A percentile compares a stretch with the other conserved stretches of the same genome.
phyloP scores from a whole-genome alignment of 495 filamentous ascomycete species.

The Penicillium coprophilum region DNA sequence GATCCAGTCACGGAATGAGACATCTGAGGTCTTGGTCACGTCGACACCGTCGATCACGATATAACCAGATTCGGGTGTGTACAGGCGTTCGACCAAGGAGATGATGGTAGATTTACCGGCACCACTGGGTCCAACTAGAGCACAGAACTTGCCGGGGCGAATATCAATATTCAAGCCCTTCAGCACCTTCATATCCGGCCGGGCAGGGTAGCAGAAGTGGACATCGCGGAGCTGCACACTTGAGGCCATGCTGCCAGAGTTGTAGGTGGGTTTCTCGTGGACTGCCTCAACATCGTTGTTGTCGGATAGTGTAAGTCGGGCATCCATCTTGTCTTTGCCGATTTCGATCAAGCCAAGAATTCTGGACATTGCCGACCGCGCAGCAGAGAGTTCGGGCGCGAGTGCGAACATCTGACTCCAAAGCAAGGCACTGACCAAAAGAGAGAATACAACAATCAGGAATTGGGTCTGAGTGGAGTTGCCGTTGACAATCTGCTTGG shows the following conservation, averaged over 20 bases:
- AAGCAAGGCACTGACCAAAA: constrained; percentile 55
- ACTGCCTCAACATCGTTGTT: constrained; percentile 20
- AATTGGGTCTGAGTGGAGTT: constrained; percentile 57
- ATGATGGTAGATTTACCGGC: constrained; percentile 61
- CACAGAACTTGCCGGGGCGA: constrained; percentile 53
- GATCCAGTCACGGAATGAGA: constrained; percentile 48
- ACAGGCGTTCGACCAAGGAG: constrained; percentile 57
- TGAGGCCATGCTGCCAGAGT: constrained; percentile 32
- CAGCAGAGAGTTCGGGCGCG: constrained; percentile 57
- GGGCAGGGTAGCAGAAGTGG: constrained; percentile 58
- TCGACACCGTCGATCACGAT: constrained; percentile 44
- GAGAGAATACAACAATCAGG: constrained; percentile 59
- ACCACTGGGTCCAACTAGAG: constrained; percentile 57
- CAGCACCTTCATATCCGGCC: constrained; percentile 53
- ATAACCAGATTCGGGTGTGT: constrained; percentile 45
- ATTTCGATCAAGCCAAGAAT: constrained; percentile 49
- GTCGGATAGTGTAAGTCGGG: not conserved
- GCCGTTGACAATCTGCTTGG: constrained; percentile 55
- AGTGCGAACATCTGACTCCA: constrained; percentile 64
- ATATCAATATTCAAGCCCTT: constrained; percentile 52
- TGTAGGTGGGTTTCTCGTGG: constrained; percentile 21
- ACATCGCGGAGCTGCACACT: constrained; percentile 52
- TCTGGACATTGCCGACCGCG: constrained; percentile 41
- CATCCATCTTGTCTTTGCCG: constrained; percentile 33
- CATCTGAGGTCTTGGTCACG: constrained; percentile 35